Base-by-base conservation (phyloP, 2,329 filamentous ascomycete species). In the Didymella pinodella region DNA sequence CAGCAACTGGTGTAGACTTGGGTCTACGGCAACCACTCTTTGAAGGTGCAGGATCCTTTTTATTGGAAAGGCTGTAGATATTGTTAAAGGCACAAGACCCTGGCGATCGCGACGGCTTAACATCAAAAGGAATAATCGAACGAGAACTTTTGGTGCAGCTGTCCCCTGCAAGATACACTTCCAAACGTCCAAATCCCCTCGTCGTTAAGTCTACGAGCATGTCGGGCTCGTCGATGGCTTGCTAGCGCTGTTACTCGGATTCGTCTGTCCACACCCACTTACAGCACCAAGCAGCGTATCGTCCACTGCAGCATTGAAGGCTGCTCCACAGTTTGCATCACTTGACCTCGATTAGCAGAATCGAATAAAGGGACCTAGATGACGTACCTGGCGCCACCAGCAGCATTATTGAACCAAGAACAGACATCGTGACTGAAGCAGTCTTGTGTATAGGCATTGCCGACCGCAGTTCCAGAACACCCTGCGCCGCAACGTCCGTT, bases 351-450 rank as follows among this genome's bases (percentile, higher is more conserved):
- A 36, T 36, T 36, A 36, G 32, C 7, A 16, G 36, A 11, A 10
- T 31, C 4, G 7, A 7, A n/a, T 28, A 18, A 49, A 20, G 2
- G 32, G 11, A 36, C n/a, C 4, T 36, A 5, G 16, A 16, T 7
- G 5, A 60, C 36, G 7, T 66, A 82, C 82, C 76, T 80, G 0
- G 79, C 71, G 2, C 82, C 82, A 7, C 80, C 80, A n/a, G 71
- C 78, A 1, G 82, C 80, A 49, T 79, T 79, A 29, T 83, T 78
- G 58, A 84, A 84, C 62, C 80, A 84, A 4, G 80, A 83, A 66
- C 82, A 84, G 12, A 84, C 78, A 48, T 84, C 82, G 53, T 84
- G 82, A 0, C 78, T 79, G 62, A 81, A 83, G 64, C 82, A 84
- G 48, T 84, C 80, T 59, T 83, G 82, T 0, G 81, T 83, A 56